A percentile compares a stretch with the other conserved stretches of the same genome.
These are phyloP conservation scores for Boletus subcaerulescens DNA, from an alignment of 768 basidiomycete genomes.

Conservation along the genomic window DNA sequence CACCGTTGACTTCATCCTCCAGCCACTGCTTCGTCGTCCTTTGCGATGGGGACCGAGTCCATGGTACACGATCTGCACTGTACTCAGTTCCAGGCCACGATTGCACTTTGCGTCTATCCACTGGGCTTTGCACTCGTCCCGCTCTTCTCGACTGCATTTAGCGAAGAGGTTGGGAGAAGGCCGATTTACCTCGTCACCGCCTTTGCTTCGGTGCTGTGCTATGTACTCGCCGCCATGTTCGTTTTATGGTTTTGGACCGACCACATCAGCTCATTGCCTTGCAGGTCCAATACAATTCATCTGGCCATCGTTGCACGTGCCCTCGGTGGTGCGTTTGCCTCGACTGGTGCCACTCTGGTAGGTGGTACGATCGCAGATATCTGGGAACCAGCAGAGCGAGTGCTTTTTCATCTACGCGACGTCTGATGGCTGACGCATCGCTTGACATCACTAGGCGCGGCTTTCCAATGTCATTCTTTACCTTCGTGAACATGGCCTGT, in stretches of 20 bases:
- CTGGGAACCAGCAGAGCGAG: slow-evolving; percentile 58
- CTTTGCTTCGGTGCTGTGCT: slow-evolving; percentile 42
- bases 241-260: not conserved
- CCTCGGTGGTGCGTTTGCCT: slow-evolving; percentile 61
- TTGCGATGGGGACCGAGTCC: slow-evolving; percentile 50
- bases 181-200: slow-evolving; percentile 55
- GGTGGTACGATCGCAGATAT: slow-evolving; percentile 70
- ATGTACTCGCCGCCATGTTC: slow-evolving; percentile 34
- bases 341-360: slow-evolving; percentile 66
- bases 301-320: slow-evolving; percentile 60
- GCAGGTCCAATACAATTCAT: slow-evolving; percentile 43
- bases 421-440: not conserved
- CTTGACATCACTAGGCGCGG: slow-evolving; percentile 48
- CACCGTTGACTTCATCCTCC: not conserved
- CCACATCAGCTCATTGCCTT: not conserved
- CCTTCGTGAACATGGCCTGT: slow-evolving; percentile 56
- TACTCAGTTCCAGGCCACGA: slow-evolving; percentile 41
- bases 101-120: slow-evolving; percentile 51
- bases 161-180: slow-evolving; percentile 65
- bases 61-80: slow-evolving; percentile 50
- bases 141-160: slow-evolving; percentile 62
- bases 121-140: slow-evolving; percentile 63
- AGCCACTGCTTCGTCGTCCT: slow-evolving; percentile 53
- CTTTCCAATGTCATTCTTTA: slow-evolving; percentile 71
- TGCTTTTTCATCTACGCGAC: not conserved